Base-by-base conservation (phyloP, 129 eudicot species). In the Logfia minima region DNA sequence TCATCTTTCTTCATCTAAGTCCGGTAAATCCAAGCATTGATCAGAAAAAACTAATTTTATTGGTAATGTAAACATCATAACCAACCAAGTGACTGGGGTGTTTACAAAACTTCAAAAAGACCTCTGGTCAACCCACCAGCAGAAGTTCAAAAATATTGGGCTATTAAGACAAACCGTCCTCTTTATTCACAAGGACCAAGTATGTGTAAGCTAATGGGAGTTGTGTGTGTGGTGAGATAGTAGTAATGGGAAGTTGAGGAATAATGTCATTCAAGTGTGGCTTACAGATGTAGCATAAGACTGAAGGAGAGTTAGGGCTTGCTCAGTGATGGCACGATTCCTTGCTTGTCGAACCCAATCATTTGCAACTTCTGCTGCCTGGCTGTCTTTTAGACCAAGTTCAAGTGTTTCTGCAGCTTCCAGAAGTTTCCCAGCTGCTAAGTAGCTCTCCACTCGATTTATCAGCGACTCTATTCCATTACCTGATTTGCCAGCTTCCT, bases 321-420 rank as follows among this genome's bases (percentile, higher is more conserved):
- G 98, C 82, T 91, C 98, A 17, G 97, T 77, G 58, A 94, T 86
- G 43, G 97, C 98, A 67, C 97, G 81, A 74, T 91, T 86, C 80
- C 92, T 87, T 48, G 96, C 97, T 81, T 78, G 85, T 58, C 24
- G 86, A 52, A 87, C 86, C 98, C 98, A 94, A 28, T 94, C 96
- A 48, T 71, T 73, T 8, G 84, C 92, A 23, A 86, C 84, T 75
- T 88, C 89, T 23, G 92, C 83, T 18, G 98, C 98, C 70, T 89
- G 82, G 74, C 83, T 91, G 60, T 87, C 97, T 83, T 85, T 83
- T 17, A 94, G 84, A 71, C 98, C 97, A 13, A 78, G 81, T 86
- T 94, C 98, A 18, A 94, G 93, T 73, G 88, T 78, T 75, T 87
- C 91, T 4, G 96, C 98, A 17, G 97, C 98, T 84, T 89, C 98